Evolutionary conservation across 78 protist genomes (phyloP).

Genomic region (Tieghemostelium lacteum): DNA sequence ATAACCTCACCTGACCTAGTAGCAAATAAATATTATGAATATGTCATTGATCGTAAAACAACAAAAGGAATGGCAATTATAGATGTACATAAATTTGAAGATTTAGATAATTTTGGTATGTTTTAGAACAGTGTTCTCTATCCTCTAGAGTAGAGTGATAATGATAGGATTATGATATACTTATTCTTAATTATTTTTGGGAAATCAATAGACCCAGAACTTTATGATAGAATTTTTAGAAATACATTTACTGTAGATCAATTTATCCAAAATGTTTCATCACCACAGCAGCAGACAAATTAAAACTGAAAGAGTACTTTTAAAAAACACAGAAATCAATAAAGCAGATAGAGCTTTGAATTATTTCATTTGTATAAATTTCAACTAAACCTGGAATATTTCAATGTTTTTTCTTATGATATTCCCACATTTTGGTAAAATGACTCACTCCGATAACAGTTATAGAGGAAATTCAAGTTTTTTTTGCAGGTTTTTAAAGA

Average conservation of each 20-base stretch:
- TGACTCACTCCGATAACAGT: no score
- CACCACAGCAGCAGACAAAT: neutral
- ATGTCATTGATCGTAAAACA: neutral
- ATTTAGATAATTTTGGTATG: neutral
- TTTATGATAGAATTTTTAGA: no score
- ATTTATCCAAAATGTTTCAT: neutral
- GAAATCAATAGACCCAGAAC: neutral
- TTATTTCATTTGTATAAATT: no score
- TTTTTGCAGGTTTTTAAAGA: no score
- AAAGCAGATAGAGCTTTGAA: no score
- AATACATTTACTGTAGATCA: neutral
- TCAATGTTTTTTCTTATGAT: no score
- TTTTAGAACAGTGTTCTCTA: neutral
- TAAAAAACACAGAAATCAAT: no score
- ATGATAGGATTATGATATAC: neutral
- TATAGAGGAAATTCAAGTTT: no score
- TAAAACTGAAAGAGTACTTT: neutral
- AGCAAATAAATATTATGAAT: neutral
- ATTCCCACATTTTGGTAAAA: no score
- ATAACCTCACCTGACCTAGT: neutral
- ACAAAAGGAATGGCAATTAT: neutral
- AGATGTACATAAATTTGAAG: neutral
- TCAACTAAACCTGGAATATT: neutral
- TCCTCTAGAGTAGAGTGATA: neutral
- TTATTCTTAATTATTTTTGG: no score